Evolutionary conservation across 495 filamentous ascomycete genomes (phyloP), one percentile per base, ranked within the genome.

Genomic region (Parathielavia appendiculata): DNA sequence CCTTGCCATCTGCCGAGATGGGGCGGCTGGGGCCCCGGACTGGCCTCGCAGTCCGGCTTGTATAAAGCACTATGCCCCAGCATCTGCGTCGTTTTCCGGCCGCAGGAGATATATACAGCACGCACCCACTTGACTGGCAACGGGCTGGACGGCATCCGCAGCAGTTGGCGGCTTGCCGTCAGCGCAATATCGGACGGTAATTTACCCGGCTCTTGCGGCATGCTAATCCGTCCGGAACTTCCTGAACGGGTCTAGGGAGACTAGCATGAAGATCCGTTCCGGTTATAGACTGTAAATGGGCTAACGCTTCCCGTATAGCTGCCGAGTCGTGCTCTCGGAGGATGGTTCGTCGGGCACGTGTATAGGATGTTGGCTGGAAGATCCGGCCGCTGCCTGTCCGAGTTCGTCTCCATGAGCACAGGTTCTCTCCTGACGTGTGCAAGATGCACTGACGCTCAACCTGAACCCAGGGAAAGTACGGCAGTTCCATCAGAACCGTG

Each of bases 151-250:
- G 47, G 11, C 44, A 26, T 52, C 26, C 20, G 40, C 43, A 4
- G 11, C 44, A 23, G 58, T 62, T 62, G 60, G 60, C 32, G 20
- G 22, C 13, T 51, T 7, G 0, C 6, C 55, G 55, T 20, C 39
- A 11, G 45, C 1, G 51, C 40, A 65, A 65, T 65, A 65, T 65
- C 55, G 20, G 35, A 46, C n/a, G 13, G 46, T 12, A 19, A 65
- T 65, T 65, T 65, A 65, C 55, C 63, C 63, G 63, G 63, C 55
- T 32, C n/a, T 19, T 13, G 46, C 45, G 58, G 50, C 45, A 51
- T 45, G 35, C 38, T 16, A 19, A 39, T 35, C 56, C 56, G 56
- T 48, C 40, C 51, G 56, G 61, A 16, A 41, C 51, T 59, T 54
- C 51, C 52, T 46, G 30, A 59, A 56, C 22, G 41, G 47, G 54